Evolutionary conservation across 2,329 filamentous ascomycete genomes (phyloP).

Genomic region (Zasmidium angulare): DNA sequence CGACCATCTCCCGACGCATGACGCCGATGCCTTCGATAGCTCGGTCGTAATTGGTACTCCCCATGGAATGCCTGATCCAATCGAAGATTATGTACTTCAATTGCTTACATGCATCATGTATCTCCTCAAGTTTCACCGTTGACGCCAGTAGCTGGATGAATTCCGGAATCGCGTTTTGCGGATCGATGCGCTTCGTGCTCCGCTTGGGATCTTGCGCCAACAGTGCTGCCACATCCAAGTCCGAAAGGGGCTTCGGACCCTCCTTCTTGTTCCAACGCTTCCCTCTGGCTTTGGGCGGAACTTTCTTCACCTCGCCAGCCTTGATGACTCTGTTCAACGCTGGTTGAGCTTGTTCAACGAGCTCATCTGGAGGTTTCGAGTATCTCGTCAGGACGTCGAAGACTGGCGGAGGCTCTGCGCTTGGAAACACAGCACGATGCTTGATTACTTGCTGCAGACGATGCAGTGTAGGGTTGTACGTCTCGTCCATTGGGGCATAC

Average conservation of each 20-base stretch:
- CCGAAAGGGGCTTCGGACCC: constrained; percentile 78
- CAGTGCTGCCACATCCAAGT: constrained; percentile 80
- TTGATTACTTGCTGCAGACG: constrained; percentile 83
- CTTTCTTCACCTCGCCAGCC: constrained; percentile 77
- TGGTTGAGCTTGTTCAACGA: constrained; percentile 60
- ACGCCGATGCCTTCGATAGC: constrained; percentile 74
- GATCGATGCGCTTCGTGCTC: constrained; percentile 57
- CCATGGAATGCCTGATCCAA: constrained; percentile 71
- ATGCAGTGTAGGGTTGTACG: constrained; percentile 83
- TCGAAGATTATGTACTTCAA: constrained; percentile 70
- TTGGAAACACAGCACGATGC: constrained; percentile 73
- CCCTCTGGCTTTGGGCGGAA: constrained; percentile 45
- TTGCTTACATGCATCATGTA: constrained; percentile 69
- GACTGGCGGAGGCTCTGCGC: constrained; percentile 61
- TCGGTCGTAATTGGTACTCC: constrained; percentile 70
- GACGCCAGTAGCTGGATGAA: constrained; percentile 76
- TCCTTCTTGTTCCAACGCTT: constrained; percentile 61
- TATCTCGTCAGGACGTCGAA: constrained; percentile 69
- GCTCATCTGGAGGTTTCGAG: constrained; percentile 67
- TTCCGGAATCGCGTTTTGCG: constrained; percentile 80
- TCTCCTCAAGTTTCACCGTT: constrained; percentile 58
- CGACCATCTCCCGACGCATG: constrained; percentile 74
- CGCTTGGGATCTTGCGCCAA: constrained; percentile 56
- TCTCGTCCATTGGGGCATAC: constrained; percentile 76
- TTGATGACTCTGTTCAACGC: constrained; percentile 64